These are phyloP conservation scores for Calonectria honghensis DNA, from an alignment of 2,329 filamentous ascomycete species.

Conservation along the genomic window DNA sequence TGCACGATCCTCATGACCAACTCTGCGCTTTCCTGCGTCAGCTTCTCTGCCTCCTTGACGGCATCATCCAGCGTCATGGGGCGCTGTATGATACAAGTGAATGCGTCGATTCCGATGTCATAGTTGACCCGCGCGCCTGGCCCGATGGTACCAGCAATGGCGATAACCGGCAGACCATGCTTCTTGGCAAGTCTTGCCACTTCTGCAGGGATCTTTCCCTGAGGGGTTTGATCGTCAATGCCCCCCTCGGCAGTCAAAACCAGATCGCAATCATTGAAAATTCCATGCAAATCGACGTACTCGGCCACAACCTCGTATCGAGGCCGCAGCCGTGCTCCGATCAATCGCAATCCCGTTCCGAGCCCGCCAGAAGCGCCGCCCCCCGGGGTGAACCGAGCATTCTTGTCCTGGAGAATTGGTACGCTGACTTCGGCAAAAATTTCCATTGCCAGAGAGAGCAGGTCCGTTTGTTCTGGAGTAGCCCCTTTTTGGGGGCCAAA, in stretches of 20 bases:
- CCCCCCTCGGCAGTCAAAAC: slow-evolving; percentile 73
- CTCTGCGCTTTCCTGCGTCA: slow-evolving; percentile 59
- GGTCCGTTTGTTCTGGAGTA: slow-evolving; percentile 63
- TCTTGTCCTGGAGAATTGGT: slow-evolving; percentile 58
- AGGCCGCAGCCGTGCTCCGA: slow-evolving; percentile 67
- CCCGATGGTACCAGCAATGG: slow-evolving; percentile 62
- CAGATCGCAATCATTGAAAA: slow-evolving; percentile 69
- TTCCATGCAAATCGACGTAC: slow-evolving; percentile 67
- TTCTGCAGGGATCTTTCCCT: slow-evolving; percentile 72
- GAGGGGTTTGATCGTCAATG: slow-evolving; percentile 70
- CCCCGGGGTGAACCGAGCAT: slow-evolving; percentile 63
- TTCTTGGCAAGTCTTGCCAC: slow-evolving; percentile 68
- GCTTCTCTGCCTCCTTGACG: slow-evolving; percentile 55
- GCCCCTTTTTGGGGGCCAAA: slow-evolving; percentile 73
- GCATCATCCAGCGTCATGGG: slow-evolving; percentile 58
- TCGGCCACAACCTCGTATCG: slow-evolving; percentile 70
- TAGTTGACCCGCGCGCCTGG: slow-evolving; percentile 59
- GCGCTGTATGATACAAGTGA: slow-evolving; percentile 58
- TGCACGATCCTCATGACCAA: slow-evolving; percentile 59
- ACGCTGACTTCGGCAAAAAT: slow-evolving; percentile 62
- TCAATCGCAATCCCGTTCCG: slow-evolving; percentile 69
- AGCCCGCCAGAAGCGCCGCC: slow-evolving; percentile 72
- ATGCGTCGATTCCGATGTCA: slow-evolving; percentile 59
- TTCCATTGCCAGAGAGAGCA: slow-evolving; percentile 65
- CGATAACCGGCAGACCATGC: slow-evolving; percentile 66